Conservation (phyloP, 1,284 basidiomycete species). For the Tilletia horrida region DNA sequence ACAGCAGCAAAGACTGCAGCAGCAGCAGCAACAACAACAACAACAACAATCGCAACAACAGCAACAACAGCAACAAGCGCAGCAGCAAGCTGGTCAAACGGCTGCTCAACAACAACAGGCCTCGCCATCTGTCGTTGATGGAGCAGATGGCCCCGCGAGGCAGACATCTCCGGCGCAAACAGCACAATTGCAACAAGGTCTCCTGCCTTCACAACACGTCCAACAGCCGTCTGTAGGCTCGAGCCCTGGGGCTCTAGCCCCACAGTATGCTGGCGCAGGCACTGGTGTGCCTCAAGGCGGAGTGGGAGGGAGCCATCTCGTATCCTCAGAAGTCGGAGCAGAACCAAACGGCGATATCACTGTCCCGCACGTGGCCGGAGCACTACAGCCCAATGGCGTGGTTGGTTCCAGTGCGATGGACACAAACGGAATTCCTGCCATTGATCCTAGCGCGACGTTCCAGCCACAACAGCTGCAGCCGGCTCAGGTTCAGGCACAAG, state of each 20-base stretch:
- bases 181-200: background rate
- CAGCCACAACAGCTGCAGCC: constrained; percentile 27
- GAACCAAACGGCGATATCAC: too few relatives aligned
- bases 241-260: background rate
- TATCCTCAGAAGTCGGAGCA: too few relatives aligned
- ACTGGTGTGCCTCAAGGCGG: too few relatives aligned
- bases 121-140: too few relatives aligned
- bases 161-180: background rate
- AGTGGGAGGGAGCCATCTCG: too few relatives aligned
- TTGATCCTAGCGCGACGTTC: constrained; percentile 29
- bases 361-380: background rate
- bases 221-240: background rate
- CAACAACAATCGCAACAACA: constrained; percentile 14
- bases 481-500: constrained; percentile 26
- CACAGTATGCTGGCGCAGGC: background rate
- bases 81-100: background rate
- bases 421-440: constrained; percentile 1
- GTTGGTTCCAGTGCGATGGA: constrained; percentile 20
- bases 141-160: too few relatives aligned
- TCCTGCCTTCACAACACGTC: background rate
- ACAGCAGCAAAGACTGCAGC: constrained; percentile 11
- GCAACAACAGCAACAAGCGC: background rate
- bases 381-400: constrained; percentile 4
- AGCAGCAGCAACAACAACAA: constrained; percentile 20
- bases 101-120: background rate